phyloP scores from a whole-genome alignment of 176 grass and related monocot species.

The Eleusine indica region DNA sequence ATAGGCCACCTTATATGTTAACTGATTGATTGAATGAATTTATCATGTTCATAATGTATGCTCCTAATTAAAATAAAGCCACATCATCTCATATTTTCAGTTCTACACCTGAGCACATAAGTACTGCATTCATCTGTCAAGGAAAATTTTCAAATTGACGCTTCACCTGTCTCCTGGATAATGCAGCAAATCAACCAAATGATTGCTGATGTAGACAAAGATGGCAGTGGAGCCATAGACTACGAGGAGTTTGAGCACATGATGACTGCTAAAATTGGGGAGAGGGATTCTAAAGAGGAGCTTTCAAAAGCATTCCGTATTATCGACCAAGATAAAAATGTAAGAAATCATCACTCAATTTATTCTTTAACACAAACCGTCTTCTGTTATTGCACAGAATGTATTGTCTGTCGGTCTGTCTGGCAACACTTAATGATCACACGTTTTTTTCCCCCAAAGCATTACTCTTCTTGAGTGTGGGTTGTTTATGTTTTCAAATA shows the following conservation, averaged over 20 bases:
- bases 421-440: not conserved
- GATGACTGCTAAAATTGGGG: conserved; percentile 95
- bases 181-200: conserved; percentile 92
- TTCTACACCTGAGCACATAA: not conserved
- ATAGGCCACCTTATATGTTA: too few species aligned
- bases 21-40: too few species aligned
- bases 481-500: not conserved
- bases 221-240: conserved; percentile 88
- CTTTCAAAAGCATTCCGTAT: conserved; percentile 80
- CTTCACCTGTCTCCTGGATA: conserved; percentile 22
- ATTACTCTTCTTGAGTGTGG: not conserved
- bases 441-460: too few species aligned
- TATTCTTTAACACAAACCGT: not conserved
- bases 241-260: conserved; percentile 95
- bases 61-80: too few species aligned
- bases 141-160: conserved; percentile 19
- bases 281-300: conserved; percentile 94
- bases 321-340: conserved; percentile 94
- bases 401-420: too few species aligned
- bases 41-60: too few species aligned
- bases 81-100: too few species aligned
- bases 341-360: conserved; percentile 33
- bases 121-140: not conserved
- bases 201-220: conserved; percentile 98
- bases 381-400: not conserved